Evolutionary conservation across 2,329 filamentous ascomycete genomes (phyloP).

Genomic region (Geosmithia morbida): DNA sequence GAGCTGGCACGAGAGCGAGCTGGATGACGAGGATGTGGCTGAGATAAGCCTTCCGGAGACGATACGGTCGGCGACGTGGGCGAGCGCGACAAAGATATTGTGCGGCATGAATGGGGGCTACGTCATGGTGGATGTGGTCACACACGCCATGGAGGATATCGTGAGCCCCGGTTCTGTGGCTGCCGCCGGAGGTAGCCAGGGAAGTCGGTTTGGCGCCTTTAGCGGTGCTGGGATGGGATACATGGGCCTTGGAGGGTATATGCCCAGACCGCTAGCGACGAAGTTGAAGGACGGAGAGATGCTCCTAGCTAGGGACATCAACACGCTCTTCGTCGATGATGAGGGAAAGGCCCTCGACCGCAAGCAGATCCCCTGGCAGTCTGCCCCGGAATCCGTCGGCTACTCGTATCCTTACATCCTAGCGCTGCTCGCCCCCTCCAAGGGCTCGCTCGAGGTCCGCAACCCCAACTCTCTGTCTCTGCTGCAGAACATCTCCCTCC

Average conservation of each 20-base stretch:
- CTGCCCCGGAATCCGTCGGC: slow-evolving; percentile 77
- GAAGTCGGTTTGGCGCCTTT: slow-evolving; percentile 67
- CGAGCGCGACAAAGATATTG: slow-evolving; percentile 70
- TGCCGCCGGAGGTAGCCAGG: slow-evolving; percentile 35
- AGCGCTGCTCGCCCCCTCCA: slow-evolving; percentile 68
- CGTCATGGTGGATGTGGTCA: slow-evolving; percentile 72
- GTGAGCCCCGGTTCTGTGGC: slow-evolving; percentile 61
- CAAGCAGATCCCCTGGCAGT: slow-evolving; percentile 81
- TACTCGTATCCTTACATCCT: slow-evolving; percentile 96
- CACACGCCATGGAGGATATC: slow-evolving; percentile 61
- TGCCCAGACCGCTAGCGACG: slow-evolving; percentile 78
- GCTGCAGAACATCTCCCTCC: slow-evolving; percentile 70
- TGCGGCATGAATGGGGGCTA: slow-evolving; percentile 88
- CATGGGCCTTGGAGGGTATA: slow-evolving; percentile 84
- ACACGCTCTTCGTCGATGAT: slow-evolving; percentile 80
- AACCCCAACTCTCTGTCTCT: slow-evolving; percentile 88
- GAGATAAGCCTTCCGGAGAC: slow-evolving; percentile 73
- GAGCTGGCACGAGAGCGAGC: slow-evolving; percentile 93
- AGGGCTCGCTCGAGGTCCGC: slow-evolving; percentile 75
- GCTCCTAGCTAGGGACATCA: slow-evolving; percentile 92
- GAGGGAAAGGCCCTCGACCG: slow-evolving; percentile 71
- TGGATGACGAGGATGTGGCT: slow-evolving; percentile 48
- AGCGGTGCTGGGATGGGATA: slow-evolving; percentile 87
- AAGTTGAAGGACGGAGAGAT: slow-evolving; percentile 72
- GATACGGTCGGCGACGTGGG: slow-evolving; percentile 85